These are phyloP conservation scores for Ophiocordyceps camponoti-floridani DNA, from an alignment of 2,329 filamentous ascomycete species.

Conservation along the genomic window DNA sequence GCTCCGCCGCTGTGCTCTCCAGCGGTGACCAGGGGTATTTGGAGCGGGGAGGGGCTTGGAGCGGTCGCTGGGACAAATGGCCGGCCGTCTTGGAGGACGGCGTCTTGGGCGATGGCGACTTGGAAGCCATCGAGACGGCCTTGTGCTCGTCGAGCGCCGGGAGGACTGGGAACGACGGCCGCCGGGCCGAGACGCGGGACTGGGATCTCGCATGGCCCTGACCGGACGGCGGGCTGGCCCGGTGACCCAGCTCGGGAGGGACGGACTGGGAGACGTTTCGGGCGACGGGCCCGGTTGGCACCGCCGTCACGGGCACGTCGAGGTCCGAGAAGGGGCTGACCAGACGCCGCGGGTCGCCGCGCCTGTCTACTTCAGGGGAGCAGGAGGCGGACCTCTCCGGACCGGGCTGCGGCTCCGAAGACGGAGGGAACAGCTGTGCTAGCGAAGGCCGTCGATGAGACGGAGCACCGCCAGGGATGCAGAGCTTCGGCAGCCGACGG, in stretches of 20 bases:
- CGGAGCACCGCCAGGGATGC: constrained; percentile 30
- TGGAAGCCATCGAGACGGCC: constrained; percentile 19
- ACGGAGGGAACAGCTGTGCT: neutral
- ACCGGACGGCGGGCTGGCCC: constrained; percentile 19
- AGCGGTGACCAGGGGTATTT: constrained; percentile 38
- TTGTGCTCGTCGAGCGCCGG: constrained; percentile 52
- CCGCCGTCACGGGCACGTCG: constrained; percentile 66
- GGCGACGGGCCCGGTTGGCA: constrained; percentile 52
- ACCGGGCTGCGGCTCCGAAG: constrained; percentile 10
- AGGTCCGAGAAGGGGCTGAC: constrained; percentile 83
- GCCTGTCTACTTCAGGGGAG: constrained; percentile 37
- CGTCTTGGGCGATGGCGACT: constrained; percentile 5
- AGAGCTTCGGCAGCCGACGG: constrained; percentile 41
- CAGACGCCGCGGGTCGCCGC: constrained; percentile 56
- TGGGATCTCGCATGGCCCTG: constrained; percentile 24
- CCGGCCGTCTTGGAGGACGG: constrained; percentile 12
- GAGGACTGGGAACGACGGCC: constrained; percentile 51
- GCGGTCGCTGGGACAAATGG: constrained; percentile 18
- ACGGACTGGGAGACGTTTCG: constrained; percentile 79
- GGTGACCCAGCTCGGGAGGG: constrained; percentile 81
- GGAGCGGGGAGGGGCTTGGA: constrained; percentile 33
- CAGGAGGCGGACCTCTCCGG: constrained; percentile 32
- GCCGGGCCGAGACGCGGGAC: constrained; percentile 38
- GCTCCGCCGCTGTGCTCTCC: constrained; percentile 27
- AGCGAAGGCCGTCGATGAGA: constrained; percentile 10